Conservation (phyloP, 768 basidiomycete genomes). For the Mycena alexandri region DNA sequence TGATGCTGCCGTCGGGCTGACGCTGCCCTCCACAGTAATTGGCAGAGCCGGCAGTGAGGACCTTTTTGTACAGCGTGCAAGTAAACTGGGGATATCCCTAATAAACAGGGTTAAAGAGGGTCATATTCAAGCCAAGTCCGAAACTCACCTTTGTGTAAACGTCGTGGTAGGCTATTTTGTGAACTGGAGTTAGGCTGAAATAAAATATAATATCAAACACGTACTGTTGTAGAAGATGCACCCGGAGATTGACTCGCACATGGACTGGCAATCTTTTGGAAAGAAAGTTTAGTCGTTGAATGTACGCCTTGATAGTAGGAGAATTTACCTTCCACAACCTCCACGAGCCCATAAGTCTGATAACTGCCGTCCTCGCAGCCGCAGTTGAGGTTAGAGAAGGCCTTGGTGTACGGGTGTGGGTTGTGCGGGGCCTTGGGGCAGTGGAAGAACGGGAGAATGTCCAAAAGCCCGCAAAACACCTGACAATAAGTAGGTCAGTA, state of each 20-base stretch:
- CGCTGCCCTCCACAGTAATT: background rate
- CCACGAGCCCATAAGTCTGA: constrained; percentile 4
- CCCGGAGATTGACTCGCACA: constrained; percentile 7
- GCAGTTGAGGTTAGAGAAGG: background rate
- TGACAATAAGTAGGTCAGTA: background rate
- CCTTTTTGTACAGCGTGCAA: background rate
- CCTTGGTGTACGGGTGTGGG: background rate
- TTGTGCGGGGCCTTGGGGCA: background rate
- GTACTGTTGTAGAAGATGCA: constrained; percentile 16
- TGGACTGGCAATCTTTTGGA: constrained; percentile 8
- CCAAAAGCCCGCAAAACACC: background rate
- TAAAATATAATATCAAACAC: background rate
- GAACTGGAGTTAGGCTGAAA: constrained; percentile 1
- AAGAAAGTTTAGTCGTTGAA: background rate
- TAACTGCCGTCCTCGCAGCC: background rate
- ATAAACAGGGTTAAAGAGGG: background rate
- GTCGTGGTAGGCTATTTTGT: constrained; percentile 1
- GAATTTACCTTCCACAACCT: background rate
- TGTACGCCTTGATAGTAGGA: background rate
- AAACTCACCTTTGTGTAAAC: background rate
- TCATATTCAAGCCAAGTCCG: background rate
- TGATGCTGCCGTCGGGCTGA: too few species aligned
- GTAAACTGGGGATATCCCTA: background rate
- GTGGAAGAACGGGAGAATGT: background rate
- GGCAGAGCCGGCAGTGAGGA: background rate